Conservation (phyloP, 495 filamentous ascomycete species). For the Stereocaulon alpinum region DNA sequence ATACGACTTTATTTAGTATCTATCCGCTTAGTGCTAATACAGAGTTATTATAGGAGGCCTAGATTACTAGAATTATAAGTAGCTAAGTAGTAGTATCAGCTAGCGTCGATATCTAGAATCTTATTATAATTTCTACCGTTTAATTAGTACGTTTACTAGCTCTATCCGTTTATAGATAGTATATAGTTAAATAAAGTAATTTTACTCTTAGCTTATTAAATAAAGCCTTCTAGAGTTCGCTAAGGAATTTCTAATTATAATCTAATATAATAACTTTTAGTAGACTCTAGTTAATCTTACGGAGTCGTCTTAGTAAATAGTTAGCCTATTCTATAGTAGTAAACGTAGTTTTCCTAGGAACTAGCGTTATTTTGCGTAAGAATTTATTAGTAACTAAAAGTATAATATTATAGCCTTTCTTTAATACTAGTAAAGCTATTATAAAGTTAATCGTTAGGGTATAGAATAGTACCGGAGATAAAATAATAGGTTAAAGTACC, state of each 20-base stretch:
- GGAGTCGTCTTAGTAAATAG: neutral
- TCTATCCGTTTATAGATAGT: constrained; percentile 3
- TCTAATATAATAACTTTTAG: constrained; percentile 1
- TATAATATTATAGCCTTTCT: neutral
- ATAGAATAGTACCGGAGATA: neutral
- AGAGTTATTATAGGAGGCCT: no score
- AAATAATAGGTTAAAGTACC: constrained; percentile 1
- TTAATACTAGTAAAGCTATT: neutral
- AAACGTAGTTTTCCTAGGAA: neutral
- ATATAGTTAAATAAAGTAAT: constrained; percentile 5
- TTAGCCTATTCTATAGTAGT: neutral
- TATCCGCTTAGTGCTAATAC: no score
- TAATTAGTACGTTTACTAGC: constrained; percentile 2
- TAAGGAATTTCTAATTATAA: constrained; percentile 8
- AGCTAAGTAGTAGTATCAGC: no score
- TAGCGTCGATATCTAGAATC: no score
- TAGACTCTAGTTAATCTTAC: neutral
- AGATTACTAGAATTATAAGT: no score
- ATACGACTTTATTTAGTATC: no score
- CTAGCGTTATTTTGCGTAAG: neutral
- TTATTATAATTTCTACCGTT: constrained; percentile 8
- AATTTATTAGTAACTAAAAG: no score
- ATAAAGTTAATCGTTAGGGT: neutral
- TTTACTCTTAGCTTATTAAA: constrained; percentile 9
- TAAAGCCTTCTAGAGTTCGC: neutral